phyloP scores from a whole-genome alignment of 1,284 basidiomycete species.

The Ganoderma boninense region DNA sequence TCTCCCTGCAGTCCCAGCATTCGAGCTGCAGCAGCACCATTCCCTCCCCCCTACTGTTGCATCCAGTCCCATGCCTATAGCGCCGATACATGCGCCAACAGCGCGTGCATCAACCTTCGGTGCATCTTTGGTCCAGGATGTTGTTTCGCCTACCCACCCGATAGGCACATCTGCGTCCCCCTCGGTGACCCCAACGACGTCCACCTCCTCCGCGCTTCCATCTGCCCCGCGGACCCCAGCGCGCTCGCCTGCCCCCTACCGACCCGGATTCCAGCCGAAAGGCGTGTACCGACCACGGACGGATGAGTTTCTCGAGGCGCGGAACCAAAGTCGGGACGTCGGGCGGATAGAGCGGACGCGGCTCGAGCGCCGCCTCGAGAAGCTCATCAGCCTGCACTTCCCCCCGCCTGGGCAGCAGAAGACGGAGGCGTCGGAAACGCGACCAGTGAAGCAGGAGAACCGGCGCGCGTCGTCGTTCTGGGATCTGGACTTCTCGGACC shows the following conservation, averaged over 20 bases:
- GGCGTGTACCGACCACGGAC: conserved; percentile 78
- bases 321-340: conserved; percentile 64
- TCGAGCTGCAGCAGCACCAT: conserved; percentile 30
- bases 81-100: conserved; percentile 16
- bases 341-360: conserved; percentile 81
- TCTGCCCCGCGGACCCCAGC: conserved; percentile 30
- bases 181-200: conserved; percentile 38
- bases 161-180: conserved; percentile 39
- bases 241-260: conserved; percentile 65
- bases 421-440: conserved; percentile 32
- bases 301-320: conserved; percentile 76
- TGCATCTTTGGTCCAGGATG: conserved; percentile 19
- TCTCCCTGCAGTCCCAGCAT: conserved; percentile 34
- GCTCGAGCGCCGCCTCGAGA: conserved; percentile 84
- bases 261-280: conserved; percentile 84
- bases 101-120: conserved; percentile 26
- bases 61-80: conserved; percentile 19
- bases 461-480: conserved; percentile 72
- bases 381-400: conserved; percentile 87
- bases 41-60: conserved; percentile 16
- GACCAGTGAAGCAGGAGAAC: conserved; percentile 35
- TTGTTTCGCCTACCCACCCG: conserved; percentile 25
- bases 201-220: conserved; percentile 34
- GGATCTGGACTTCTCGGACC: conserved; percentile 61
- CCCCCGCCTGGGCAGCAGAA: conserved; percentile 48